Conservation (phyloP, 2,329 filamentous ascomycete species). For the Westerdykella aurantiaca region DNA sequence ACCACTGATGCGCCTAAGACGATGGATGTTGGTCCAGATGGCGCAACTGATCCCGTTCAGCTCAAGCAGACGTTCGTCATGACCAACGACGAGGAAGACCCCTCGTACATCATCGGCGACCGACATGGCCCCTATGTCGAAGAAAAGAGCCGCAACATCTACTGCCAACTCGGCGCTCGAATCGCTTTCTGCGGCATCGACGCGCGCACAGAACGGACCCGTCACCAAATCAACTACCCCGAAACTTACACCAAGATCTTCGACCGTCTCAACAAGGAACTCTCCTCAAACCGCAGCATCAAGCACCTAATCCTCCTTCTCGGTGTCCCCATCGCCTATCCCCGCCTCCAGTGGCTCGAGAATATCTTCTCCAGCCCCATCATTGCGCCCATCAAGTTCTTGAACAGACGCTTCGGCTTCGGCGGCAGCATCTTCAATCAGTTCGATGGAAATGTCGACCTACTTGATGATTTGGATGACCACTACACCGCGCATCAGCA, state of each 20-base stretch:
- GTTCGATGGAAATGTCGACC: constrained; percentile 72
- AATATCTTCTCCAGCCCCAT: constrained; percentile 83
- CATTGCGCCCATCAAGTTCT: constrained; percentile 79
- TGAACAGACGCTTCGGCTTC: constrained; percentile 86
- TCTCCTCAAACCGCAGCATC: constrained; percentile 50
- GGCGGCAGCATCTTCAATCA: constrained; percentile 85
- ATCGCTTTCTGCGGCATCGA: constrained; percentile 59
- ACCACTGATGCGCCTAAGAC: constrained; percentile 65
- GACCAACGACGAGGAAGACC: constrained; percentile 52
- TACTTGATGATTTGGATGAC: constrained; percentile 61
- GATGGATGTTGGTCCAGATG: constrained; percentile 43
- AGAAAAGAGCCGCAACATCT: constrained; percentile 55
- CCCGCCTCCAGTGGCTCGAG: constrained; percentile 89
- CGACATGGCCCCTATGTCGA: constrained; percentile 64
- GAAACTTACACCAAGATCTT: constrained; percentile 60
- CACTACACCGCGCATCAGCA: constrained; percentile 86
- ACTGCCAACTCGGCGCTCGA: constrained; percentile 59
- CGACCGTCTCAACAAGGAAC: constrained; percentile 48
- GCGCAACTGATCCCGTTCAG: constrained; percentile 61
- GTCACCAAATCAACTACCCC: constrained; percentile 85
- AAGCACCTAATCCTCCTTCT: constrained; percentile 59
- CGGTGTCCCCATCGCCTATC: constrained; percentile 65
- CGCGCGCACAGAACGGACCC: constrained; percentile 67
- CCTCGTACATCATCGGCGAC: constrained; percentile 72
- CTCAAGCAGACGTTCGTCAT: constrained; percentile 68